phyloP scores from a whole-genome alignment of 768 basidiomycete genomes.

The Russula sp. region DNA sequence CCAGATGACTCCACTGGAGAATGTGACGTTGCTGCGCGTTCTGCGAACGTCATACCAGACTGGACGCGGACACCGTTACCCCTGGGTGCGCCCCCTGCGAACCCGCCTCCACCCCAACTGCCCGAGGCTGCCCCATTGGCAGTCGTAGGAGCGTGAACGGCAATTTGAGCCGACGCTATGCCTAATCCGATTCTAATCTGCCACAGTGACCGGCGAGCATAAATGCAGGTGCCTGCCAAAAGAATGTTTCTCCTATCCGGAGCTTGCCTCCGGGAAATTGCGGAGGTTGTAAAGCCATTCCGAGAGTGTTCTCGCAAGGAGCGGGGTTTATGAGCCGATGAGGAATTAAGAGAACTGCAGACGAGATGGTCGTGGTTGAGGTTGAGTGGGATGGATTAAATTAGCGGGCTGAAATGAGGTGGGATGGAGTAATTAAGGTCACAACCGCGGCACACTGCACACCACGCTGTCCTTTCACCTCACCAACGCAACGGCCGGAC shows the following conservation, averaged over 20 bases:
- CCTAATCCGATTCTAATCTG: neutral
- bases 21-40: constrained; percentile 22
- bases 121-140: constrained; percentile 24
- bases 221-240: neutral
- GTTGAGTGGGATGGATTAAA: neutral
- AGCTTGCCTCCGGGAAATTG: neutral
- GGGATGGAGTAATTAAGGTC: neutral
- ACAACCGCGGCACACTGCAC: neutral
- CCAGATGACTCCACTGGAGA: constrained; percentile 33
- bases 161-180: neutral
- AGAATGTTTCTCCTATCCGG: neutral
- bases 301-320: neutral
- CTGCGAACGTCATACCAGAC: constrained; percentile 55
- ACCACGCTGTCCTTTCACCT: neutral
- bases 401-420: neutral
- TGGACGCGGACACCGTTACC: constrained; percentile 69
- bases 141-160: constrained; percentile 31
- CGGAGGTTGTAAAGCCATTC: neutral
- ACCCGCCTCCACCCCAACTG: constrained; percentile 16
- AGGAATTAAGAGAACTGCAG: neutral
- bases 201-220: neutral
- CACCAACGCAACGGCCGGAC: neutral
- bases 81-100: constrained; percentile 54
- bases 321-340: constrained; percentile 4
- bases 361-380: neutral